Percentiles rank a stretch among this genome's conserved stretches.
Conservation (phyloP, 257 asterid species). For the Thymus quinquecostatus region DNA sequence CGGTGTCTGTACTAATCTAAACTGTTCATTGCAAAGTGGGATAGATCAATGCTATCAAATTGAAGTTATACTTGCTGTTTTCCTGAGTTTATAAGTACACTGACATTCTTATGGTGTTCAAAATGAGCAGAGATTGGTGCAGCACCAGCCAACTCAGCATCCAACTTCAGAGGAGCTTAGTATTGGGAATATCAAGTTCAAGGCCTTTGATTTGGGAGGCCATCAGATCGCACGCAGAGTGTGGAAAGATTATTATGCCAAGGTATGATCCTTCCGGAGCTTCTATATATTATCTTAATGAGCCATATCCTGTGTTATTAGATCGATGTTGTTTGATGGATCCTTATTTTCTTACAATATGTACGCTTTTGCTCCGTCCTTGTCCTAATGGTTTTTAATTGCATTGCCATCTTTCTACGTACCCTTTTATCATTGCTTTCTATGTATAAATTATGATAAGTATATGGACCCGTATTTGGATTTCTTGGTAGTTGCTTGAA, state of each 20-base stretch:
- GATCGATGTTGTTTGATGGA: conserved; percentile 5
- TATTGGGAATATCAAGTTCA: conserved; percentile 70
- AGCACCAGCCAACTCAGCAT: conserved; percentile 95
- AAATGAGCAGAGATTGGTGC: conserved; percentile 84
- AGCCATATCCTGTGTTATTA: background rate
- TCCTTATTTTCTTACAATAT: conserved; percentile 19
- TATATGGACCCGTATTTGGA: background rate
- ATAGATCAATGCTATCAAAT: conserved; percentile 13
- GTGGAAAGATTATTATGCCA: conserved; percentile 96
- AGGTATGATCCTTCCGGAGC: conserved; percentile 47
- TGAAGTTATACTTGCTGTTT: background rate
- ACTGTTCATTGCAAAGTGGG: background rate
- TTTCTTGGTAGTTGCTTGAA: conserved; percentile 3
- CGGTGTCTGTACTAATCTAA: background rate
- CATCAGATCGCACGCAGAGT: conserved; percentile 96
- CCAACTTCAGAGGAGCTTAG: conserved; percentile 97
- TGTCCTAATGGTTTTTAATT: background rate
- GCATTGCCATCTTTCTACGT: background rate
- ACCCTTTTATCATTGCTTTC: background rate
- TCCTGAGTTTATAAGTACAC: conserved; percentile 16
- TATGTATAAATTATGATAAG: background rate
- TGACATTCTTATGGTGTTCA: conserved; percentile 32
- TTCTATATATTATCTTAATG: background rate
- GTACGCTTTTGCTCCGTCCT: background rate
- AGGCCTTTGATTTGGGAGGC: conserved; percentile 96